phyloP scores from a whole-genome alignment of 2,329 filamentous ascomycete genomes.

The Venturiaceae sp. region DNA sequence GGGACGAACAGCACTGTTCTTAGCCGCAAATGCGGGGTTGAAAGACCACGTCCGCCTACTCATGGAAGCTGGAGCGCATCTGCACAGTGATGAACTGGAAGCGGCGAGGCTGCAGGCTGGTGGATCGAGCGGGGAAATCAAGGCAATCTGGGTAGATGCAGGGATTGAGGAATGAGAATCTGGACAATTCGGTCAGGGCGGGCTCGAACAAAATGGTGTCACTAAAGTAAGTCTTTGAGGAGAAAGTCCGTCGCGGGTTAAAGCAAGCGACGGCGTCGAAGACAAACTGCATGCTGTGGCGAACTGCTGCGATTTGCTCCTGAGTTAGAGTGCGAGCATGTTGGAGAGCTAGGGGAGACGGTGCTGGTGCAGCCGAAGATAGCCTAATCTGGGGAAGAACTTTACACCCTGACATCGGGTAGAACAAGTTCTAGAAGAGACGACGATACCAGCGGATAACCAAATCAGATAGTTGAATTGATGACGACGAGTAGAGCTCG shows the following conservation, averaged over 20 bases:
- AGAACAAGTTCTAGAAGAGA: too few species aligned
- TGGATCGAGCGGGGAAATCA: conserved; percentile 8
- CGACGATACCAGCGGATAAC: too few species aligned
- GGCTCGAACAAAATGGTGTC: not conserved
- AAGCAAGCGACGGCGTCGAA: not conserved
- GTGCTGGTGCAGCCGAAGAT: not conserved
- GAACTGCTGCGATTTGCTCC: too few species aligned
- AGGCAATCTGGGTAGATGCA: not conserved
- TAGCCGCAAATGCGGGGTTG: conserved; percentile 48
- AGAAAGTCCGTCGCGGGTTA: not conserved
- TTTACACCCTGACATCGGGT: too few species aligned
- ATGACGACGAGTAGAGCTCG: too few species aligned
- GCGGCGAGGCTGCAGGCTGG: conserved; percentile 36
- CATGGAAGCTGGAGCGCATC: conserved; percentile 47
- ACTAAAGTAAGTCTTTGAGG: not conserved
- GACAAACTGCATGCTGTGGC: not conserved
- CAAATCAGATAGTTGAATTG: too few species aligned
- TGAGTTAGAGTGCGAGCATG: too few species aligned
- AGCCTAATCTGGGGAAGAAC: not conserved
- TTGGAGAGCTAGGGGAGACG: too few species aligned
- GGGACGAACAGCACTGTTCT: conserved; percentile 48
- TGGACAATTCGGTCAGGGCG: not conserved
- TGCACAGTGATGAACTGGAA: conserved; percentile 46
- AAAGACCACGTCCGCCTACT: conserved; percentile 44
- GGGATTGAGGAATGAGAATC: conserved; percentile 12